Base-by-base conservation (phyloP, 2,329 filamentous ascomycete species). In the Fusarium heterosporum region DNA sequence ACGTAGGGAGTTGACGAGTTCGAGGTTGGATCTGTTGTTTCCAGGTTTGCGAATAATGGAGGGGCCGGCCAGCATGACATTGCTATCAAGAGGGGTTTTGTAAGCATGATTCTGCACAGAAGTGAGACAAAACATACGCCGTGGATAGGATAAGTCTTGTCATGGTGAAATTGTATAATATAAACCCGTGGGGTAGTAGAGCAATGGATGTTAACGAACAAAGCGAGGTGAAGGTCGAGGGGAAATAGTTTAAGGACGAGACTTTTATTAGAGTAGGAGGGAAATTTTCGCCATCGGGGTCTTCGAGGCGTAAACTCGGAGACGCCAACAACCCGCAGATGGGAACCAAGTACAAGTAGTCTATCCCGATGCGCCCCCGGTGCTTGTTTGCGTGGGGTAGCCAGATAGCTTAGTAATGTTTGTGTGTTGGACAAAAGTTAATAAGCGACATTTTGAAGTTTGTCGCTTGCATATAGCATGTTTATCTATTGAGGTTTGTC, bases 131-230 rank as follows among this genome's bases (percentile, higher is more conserved):
- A 58, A 80, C 90, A 73, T 86, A 96, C 93, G 91, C 93, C 69
- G 93, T 96, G 55, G 92, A 96, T 53, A 96, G 87, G 68, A 96
- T 86, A 76, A 96, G 84, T 82, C 93, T 93, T 82, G 93, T 93
- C 84, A 86, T 89, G 75, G 66, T 77, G 74, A 51, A 51, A 55
- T 40, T 34, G 12, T 41, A 14, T 17, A 30, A 63, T 14, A 38
- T 39, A 36, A 40, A 26, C 8, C 13, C 13, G 22, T 14, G 25
- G 26, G 28, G 52, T 39, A 36, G 14, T 30, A 14, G 14, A 36
- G 16, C n/a, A 36, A 12, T 36, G n/a, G 8, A n/a, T 9, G 16
- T 36, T 36, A 1, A 36, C 34, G 9, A 16, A 9, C 32, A 36
- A 48, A 28, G 54, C 16, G 41, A 38, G 34, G 49, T 22, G 16